Conservation (phyloP, 306 rosid species). For the Quillaja saponaria region DNA sequence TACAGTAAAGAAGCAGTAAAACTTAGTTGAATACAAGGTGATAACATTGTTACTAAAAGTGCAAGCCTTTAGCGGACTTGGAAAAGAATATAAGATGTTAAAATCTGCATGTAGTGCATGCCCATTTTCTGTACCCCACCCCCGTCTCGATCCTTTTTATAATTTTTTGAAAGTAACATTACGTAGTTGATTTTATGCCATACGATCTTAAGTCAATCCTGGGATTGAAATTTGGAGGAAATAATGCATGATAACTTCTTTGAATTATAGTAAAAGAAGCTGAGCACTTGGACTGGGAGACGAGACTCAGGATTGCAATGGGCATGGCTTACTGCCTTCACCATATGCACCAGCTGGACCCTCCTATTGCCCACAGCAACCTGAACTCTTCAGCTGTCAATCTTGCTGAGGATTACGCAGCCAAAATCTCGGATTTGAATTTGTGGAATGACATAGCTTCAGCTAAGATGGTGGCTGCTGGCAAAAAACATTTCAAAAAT, state of each 20-base stretch:
- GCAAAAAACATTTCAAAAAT: constrained; percentile 31
- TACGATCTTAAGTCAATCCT: no score
- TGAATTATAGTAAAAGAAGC: constrained; percentile 76
- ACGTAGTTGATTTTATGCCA: no score
- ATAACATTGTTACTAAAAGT: background rate
- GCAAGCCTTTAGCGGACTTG: background rate
- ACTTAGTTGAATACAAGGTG: background rate
- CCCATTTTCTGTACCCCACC: no score
- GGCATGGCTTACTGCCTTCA: constrained; percentile 88
- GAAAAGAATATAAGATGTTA: no score
- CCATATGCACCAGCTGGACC: constrained; percentile 69
- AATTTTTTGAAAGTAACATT: no score
- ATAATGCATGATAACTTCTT: background rate
- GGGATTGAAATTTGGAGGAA: no score
- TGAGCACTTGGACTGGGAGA: constrained; percentile 92
- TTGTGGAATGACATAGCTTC: constrained; percentile 54
- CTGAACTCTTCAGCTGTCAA: constrained; percentile 60
- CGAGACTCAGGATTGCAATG: constrained; percentile 75
- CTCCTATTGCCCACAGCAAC: constrained; percentile 60
- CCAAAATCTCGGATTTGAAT: constrained; percentile 65
- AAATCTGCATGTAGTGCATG: no score
- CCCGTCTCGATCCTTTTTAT: no score
- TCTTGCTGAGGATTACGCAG: constrained; percentile 85
- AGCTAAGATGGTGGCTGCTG: constrained; percentile 30
- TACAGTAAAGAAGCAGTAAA: background rate